These are phyloP conservation scores for Candida tallmaniae DNA, from an alignment of 805 yeast genomes.

Conservation along the genomic window DNA sequence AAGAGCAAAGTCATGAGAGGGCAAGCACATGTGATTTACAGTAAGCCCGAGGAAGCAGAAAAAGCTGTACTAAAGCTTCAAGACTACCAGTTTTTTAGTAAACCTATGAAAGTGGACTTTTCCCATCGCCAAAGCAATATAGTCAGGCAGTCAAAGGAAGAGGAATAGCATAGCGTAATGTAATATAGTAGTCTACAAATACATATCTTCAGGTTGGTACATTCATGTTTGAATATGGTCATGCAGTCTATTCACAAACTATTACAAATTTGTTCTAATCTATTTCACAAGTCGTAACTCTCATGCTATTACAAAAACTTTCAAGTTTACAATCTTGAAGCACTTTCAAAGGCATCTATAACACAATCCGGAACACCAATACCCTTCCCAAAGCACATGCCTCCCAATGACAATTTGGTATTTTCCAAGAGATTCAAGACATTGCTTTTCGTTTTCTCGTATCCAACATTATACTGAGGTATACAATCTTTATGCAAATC, in stretches of 20 bases:
- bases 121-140: no score
- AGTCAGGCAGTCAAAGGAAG: no score
- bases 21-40: constrained; percentile 60
- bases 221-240: no score
- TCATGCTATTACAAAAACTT: no score
- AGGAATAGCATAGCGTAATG: no score
- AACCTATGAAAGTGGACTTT: constrained; percentile 42
- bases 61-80: constrained; percentile 47
- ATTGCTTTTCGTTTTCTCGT: constrained; percentile 38
- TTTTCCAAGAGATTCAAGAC: constrained; percentile 25
- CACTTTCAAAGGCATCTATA: constrained; percentile 55
- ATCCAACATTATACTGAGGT: constrained; percentile 79
- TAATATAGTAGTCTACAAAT: no score
- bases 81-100: constrained; percentile 49
- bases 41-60: constrained; percentile 46
- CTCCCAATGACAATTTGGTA: constrained; percentile 58
- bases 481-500: constrained; percentile 49
- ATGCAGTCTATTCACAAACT: no score
- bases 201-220: no score
- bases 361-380: constrained; percentile 91
- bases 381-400: constrained; percentile 73
- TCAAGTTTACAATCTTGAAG: constrained; percentile 21
- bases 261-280: no score
- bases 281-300: no score
- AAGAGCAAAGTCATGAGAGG: constrained; percentile 49